Evolutionary conservation across 257 asterid species (phyloP).

Genomic region (Solanum sejunctum): DNA sequence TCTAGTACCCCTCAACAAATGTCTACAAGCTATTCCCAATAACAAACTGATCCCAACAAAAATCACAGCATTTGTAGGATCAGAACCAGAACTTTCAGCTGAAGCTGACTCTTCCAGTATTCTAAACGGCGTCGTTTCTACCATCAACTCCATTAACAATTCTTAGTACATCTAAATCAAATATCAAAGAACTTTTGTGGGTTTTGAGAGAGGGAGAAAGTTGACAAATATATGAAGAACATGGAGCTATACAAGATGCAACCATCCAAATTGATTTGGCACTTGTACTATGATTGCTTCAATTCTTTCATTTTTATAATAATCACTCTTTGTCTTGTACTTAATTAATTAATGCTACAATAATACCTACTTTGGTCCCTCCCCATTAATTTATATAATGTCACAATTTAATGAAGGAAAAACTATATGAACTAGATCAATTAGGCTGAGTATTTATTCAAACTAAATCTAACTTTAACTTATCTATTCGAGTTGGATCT

Average conservation of each 20-base stretch:
- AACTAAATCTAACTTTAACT: no score
- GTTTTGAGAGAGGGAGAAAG: background rate
- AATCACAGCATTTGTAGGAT: slow-evolving; percentile 71
- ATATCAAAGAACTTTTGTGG: background rate
- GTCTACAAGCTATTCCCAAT: slow-evolving; percentile 76
- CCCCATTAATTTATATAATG: no score
- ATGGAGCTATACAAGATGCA: background rate
- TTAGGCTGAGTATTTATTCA: no score
- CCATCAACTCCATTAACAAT: background rate
- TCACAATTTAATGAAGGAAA: no score
- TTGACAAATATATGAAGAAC: background rate
- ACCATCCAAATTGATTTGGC: background rate
- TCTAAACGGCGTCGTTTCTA: slow-evolving; percentile 21
- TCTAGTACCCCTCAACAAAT: slow-evolving; percentile 76
- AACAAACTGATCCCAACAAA: slow-evolving; percentile 84
- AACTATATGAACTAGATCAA: no score
- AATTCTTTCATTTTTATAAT: background rate
- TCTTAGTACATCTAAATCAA: background rate
- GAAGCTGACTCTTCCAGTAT: slow-evolving; percentile 18
- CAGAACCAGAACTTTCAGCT: slow-evolving; percentile 1
- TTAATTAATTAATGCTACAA: no score
- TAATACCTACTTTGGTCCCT: no score
- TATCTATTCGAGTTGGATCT: no score
- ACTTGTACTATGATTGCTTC: background rate
- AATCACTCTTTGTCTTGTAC: no score